Evolutionary conservation across 2,329 filamentous ascomycete genomes (phyloP), one percentile per base, ranked within the genome.

Genomic region (Aspergillus arachidicola): DNA sequence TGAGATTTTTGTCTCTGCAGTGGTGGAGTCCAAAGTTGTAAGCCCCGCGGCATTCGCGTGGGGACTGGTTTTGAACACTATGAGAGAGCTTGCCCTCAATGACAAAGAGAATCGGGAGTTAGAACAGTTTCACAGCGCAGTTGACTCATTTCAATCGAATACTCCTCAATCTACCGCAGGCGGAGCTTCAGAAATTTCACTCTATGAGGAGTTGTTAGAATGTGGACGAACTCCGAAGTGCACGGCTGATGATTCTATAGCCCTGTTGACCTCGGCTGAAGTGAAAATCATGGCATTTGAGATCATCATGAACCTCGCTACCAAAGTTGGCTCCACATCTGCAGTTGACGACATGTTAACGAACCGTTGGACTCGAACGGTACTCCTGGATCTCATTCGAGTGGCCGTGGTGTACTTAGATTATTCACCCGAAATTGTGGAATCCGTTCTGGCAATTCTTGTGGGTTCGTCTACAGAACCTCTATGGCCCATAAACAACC

Each of bases 1-100:
- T 69, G 85, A 86, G 58, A 85, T 90, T n/a, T 83, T 97, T 38
- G 78, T 89, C 28, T 81, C 83, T 60, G 86, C 88, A 14, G 83
- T 83, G 32, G 73, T 79, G 23, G 84, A 84, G 19, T 82, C 86
- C n/a, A 81, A 83, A 43, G 86, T 87, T 41, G 91, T 91, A 23
- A 88, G 87, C 60, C 92, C 92, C 1, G 87, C 91, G 21, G 85
- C 92, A 23, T 91, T 96, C 68, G 87, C 91, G 3, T 98, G 94
- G 94, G 88, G 89, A 4, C 82, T 94, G 55, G 86, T 97, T 30
- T 82, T 94, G 11, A 86, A 91, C 71, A 84, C 86, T 30, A 87
- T 95, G 80, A 87, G 87, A 68, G 80, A 87, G 48, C 86, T 86
- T 14, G 90, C 88, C 67, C 83, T 86, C 61, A 83, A 82, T 57